phyloP scores from a whole-genome alignment of 164 flowering plant species.

The Aristolochia contorta region DNA sequence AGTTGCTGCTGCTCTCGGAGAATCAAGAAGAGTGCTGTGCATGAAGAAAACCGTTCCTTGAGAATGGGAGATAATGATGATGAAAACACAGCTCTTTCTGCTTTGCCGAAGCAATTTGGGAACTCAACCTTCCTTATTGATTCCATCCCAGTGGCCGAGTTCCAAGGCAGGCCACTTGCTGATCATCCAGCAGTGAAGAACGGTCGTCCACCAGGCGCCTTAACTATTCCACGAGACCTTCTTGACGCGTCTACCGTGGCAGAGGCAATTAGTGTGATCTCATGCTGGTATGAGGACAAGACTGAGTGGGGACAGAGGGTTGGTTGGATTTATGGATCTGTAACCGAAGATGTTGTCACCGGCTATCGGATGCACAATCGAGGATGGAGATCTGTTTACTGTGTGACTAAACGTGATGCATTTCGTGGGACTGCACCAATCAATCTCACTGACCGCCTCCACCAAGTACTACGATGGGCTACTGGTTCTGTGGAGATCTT shows the following conservation, averaged over 20 bases:
- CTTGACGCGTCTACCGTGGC: constrained; percentile 73
- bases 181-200: constrained; percentile 66
- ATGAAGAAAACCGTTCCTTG: constrained; percentile 31
- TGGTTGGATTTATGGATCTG: constrained; percentile 85
- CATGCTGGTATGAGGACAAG: constrained; percentile 82
- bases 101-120: constrained; percentile 68
- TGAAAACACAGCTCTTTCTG: constrained; percentile 33
- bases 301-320: constrained; percentile 82
- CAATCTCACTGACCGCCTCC: constrained; percentile 69
- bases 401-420: constrained; percentile 67
- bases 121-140: constrained; percentile 59
- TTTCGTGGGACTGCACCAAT: constrained; percentile 80
- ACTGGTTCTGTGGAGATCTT: constrained; percentile 83
- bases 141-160: constrained; percentile 62
- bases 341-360: constrained; percentile 78
- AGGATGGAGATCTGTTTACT: constrained; percentile 72
- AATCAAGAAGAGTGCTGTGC: background rate
- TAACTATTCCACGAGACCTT: constrained; percentile 53
- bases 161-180: constrained; percentile 68
- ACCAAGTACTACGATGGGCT: constrained; percentile 81
- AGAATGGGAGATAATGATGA: constrained; percentile 36
- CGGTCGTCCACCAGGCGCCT: constrained; percentile 69
- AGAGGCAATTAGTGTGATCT: constrained; percentile 68
- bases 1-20: constrained; percentile 32
- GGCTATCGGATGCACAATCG: constrained; percentile 88